Base-by-base conservation (phyloP, 129 eudicot genomes). In the Cynara cardunculus region DNA sequence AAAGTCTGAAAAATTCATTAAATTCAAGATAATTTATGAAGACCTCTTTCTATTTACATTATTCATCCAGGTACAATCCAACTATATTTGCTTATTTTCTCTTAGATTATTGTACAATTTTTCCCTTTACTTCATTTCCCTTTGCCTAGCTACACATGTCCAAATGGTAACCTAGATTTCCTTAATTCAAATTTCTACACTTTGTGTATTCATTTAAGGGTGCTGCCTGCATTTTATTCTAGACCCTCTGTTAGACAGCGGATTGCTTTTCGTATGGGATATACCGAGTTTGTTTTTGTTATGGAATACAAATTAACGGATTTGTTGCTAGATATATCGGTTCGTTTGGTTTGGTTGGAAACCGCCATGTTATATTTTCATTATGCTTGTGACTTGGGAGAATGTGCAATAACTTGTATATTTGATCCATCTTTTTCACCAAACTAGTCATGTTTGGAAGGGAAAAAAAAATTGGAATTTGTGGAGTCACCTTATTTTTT, bases 1-100 rank as follows among this genome's bases (percentile, higher is more conserved):
- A 81, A 75, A 81, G 78, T 73, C 73, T 90, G 72, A 88, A 84
- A 68, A 81, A 66, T 59, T 79, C 89, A 44, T 66, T 82, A 19
- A 30, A 62, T 74, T 81, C 78, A 44, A 84, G 12, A 77, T 56
- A 62, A 37, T 77, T 61, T 59, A 18, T 34, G 2, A 25, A 22
- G 39, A 46, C 31, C 25, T 69, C 67, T 5, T 1, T 32, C 13
- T 82, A 25, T 46, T 73, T 68, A 69, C 41, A 75, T 65, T 82
- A 56, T 72, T 80, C 13, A 31, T 71, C 11, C 37, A 25, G 26
- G 27, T 80, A 32, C 13, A 34, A 31, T 71, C 1, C 8, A 71
- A 79, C 44, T 28, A 69, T 70, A 78, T 71, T 56, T 79, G 82
- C 70, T 46, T 69, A 53, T 19, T 78, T 13, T 26, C 22, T 46